These are phyloP conservation scores for Toxicodendron radicans DNA, from an alignment of 345 rosid species.

Conservation along the genomic window DNA sequence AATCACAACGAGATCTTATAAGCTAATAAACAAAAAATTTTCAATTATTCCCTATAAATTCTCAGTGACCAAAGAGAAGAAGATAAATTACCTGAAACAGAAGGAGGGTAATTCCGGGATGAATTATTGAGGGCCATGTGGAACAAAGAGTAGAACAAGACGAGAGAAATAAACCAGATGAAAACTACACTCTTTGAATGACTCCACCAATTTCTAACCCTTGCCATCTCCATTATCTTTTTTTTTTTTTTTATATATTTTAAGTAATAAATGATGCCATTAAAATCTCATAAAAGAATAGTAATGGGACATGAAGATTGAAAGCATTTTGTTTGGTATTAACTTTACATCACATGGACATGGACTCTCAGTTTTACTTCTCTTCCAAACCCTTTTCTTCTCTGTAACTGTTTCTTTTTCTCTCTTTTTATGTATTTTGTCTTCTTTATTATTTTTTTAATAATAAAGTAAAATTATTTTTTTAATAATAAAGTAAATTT, in stretches of 20 bases:
- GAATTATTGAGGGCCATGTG: slow-evolving; percentile 50
- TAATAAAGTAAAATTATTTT: too few relatives aligned
- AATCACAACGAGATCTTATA: neutral
- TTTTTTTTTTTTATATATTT: neutral
- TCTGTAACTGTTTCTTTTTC: neutral
- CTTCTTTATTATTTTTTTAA: too few relatives aligned
- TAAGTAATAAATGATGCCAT: neutral
- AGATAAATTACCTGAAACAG: slow-evolving; percentile 36
- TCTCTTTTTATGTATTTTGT: too few relatives aligned
- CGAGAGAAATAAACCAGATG: slow-evolving; percentile 50
- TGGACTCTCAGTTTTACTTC: too few relatives aligned
- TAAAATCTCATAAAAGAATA: neutral
- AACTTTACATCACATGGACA: too few relatives aligned
- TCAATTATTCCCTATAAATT: neutral
- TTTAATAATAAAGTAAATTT: too few relatives aligned
- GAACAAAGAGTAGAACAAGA: slow-evolving; percentile 49
- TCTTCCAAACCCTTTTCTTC: too few relatives aligned
- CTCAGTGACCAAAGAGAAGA: slow-evolving; percentile 1
- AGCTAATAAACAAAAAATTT: neutral
- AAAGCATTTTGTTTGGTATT: too few relatives aligned
- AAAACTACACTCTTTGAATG: slow-evolving; percentile 42
- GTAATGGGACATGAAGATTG: neutral
- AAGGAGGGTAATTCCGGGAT: slow-evolving; percentile 13
- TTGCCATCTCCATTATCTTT: slow-evolving; percentile 24
- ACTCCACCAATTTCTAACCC: slow-evolving; percentile 47